A percentile compares a stretch with the other conserved stretches of the same genome.
Evolutionary conservation across 2,329 filamentous ascomycete species (phyloP).

Genomic region (Reticulascus tulasneorum): DNA sequence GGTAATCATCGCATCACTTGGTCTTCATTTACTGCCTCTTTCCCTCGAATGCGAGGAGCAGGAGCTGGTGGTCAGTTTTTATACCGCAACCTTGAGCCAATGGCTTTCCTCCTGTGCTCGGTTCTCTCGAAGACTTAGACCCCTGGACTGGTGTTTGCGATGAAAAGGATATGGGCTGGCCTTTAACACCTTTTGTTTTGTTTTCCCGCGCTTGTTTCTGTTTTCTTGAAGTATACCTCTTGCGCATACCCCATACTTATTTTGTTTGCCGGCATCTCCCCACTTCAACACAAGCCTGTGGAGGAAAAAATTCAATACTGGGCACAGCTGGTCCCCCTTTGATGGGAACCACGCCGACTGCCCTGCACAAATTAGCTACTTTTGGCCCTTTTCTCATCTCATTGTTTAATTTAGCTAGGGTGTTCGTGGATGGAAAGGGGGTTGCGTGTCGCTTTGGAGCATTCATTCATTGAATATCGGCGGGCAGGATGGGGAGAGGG

Average conservation of each 20-base stretch:
- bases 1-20: background rate
- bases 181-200: constrained; percentile 7
- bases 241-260: constrained; percentile 12
- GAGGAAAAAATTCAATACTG: constrained; percentile 7
- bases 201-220: constrained; percentile 7
- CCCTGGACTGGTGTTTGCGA: constrained; percentile 1
- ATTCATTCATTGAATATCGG: too few species aligned
- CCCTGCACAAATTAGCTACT: constrained; percentile 2
- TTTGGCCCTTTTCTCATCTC: constrained; percentile 6
- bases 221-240: constrained; percentile 12
- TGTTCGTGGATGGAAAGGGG: background rate
- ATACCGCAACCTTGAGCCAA: background rate
- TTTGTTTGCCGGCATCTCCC: constrained; percentile 9
- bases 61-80: background rate
- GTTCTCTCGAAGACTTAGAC: background rate
- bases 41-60: background rate
- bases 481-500: too few species aligned
- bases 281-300: constrained; percentile 14
- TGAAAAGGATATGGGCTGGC: constrained; percentile 11
- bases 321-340: constrained; percentile 9
- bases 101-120: background rate
- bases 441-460: constrained; percentile 1
- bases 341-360: constrained; percentile 1
- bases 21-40: background rate
- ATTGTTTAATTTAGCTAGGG: constrained; percentile 8